phyloP scores from a whole-genome alignment of 2,329 filamentous ascomycete species.

The Pestalotiopsis fici region DNA sequence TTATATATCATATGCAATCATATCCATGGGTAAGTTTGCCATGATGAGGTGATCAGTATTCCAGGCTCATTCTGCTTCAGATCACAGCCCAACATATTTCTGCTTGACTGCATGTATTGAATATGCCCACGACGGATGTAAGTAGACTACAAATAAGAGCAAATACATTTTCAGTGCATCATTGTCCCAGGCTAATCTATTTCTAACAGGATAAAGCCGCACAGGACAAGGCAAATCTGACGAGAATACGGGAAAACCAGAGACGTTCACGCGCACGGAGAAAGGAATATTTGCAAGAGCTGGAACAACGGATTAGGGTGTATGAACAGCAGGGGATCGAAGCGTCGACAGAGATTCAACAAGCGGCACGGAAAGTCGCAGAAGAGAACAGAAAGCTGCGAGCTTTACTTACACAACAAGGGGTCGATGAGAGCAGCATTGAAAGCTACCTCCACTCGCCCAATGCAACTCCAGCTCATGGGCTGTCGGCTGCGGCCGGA shows the following conservation, averaged over 20 bases:
- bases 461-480: constrained; percentile 7
- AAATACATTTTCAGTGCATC: not conserved
- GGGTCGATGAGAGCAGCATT: constrained; percentile 49
- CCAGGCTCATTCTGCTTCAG: not conserved
- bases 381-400: constrained; percentile 70
- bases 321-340: constrained; percentile 68
- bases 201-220: not conserved
- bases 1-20: not conserved
- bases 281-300: constrained; percentile 72
- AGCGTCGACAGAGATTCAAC: constrained; percentile 71
- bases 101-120: not conserved
- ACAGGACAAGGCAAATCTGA: constrained; percentile 16
- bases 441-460: constrained; percentile 12
- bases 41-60: not conserved
- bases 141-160: not conserved
- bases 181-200: not conserved
- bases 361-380: constrained; percentile 66
- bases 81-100: not conserved
- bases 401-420: constrained; percentile 56
- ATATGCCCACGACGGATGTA: not conserved
- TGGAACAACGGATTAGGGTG: constrained; percentile 63
- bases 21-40: not conserved
- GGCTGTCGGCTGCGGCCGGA: not conserved
- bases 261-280: constrained; percentile 72
- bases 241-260: constrained; percentile 70